Base-by-base conservation (phyloP, 768 basidiomycete genomes). In the Botryobasidium botryosum region DNA sequence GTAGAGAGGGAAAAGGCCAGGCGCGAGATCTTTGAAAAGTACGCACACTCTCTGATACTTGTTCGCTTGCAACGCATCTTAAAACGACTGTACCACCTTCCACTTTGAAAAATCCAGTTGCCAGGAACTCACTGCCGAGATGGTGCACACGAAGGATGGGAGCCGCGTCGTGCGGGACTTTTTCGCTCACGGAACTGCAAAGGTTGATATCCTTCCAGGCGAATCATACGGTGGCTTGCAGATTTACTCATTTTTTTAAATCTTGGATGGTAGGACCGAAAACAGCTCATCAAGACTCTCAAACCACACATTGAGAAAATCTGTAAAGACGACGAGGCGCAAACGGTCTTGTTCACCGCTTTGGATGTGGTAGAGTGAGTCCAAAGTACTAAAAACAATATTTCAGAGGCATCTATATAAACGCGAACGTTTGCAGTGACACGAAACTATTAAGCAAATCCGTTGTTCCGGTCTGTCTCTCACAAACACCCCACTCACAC, bases 71-170 rank as follows among this genome's bases (percentile, higher is more conserved):
- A 32, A 18, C n/a, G n/a, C n/a, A n/a, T n/a, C n/a, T n/a, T n/a
- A n/a, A n/a, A n/a, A n/a, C n/a, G n/a, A n/a, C n/a, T n/a, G n/a
- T n/a, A n/a, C n/a, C n/a, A n/a, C 17, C 13, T n/a, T 26, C 20
- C 2, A 28, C 2, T n/a, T 17, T 20, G 4, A 13, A 23, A 3
- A 2, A 25, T 35, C 5, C 50, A 86, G 83, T 41, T 83, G 81
- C 53, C 77, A 85, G 50, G 88, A 92, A 33, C 69, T 79, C 17
- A 65, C 92, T 5, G 79, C 88, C 0, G 90, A 94, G 56, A 83
- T 92, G 70, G 85, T 90, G 0, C 90, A 96, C 55, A 96, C 90
- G 13, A 86, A 75, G 56, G 84, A 92, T 53, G 90, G 90, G 17
- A 84, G 85, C 47, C 75, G 83, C 18, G 77, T 72, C 23, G 87